Conservation (phyloP, 371 early-diverging fungal species). For the Mucor circinelloides region DNA sequence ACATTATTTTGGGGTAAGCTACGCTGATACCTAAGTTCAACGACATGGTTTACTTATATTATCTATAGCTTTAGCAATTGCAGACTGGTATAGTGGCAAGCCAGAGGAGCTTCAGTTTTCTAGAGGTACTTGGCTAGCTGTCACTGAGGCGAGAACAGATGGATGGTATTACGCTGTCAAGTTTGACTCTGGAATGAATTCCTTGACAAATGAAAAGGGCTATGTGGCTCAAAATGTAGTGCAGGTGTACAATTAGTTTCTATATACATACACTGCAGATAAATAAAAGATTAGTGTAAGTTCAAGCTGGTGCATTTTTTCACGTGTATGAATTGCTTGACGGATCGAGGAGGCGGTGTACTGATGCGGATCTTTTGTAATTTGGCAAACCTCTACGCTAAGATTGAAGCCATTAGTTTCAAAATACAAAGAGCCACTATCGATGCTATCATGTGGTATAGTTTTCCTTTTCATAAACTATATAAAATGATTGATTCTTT, state of each 20-base stretch:
- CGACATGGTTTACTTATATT: not conserved
- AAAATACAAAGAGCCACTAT: too few species aligned
- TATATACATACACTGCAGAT: too few species aligned
- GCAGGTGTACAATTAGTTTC: conserved; percentile 16
- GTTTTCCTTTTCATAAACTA: too few species aligned
- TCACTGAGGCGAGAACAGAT: conserved; percentile 61
- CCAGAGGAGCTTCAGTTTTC: conserved; percentile 77
- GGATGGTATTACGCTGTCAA: conserved; percentile 79
- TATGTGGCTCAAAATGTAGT: conserved; percentile 37
- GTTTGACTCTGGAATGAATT: conserved; percentile 39
- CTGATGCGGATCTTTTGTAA: too few species aligned
- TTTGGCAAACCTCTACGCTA: too few species aligned
- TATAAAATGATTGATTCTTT: too few species aligned
- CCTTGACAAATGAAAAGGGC: conserved; percentile 30
- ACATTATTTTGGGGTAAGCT: conserved; percentile 22
- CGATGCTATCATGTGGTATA: too few species aligned
- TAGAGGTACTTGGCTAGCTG: conserved; percentile 75
- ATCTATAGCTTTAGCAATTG: conserved; percentile 72
- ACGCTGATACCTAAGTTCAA: not conserved
- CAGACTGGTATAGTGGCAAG: conserved; percentile 81
- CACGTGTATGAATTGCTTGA: too few species aligned
- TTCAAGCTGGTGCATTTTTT: too few species aligned
- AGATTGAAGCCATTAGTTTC: too few species aligned
- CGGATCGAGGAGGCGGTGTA: too few species aligned
- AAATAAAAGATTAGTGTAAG: too few species aligned